These are phyloP conservation scores for Groenewaldozyma salmanticensis DNA, from an alignment of 805 yeast species.

Conservation along the genomic window DNA sequence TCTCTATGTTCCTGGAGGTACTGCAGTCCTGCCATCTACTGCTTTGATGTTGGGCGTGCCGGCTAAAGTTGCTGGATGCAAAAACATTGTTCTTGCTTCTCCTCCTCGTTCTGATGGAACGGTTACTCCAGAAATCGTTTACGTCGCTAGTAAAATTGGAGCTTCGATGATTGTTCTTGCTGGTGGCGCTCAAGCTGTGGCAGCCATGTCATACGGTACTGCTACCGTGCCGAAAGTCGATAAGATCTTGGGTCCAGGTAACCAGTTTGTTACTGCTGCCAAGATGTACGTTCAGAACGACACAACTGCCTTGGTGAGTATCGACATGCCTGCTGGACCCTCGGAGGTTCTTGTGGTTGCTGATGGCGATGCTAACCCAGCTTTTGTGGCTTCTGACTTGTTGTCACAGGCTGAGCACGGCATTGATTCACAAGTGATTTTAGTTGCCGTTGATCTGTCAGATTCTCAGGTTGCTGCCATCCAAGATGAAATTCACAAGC, in stretches of 20 bases:
- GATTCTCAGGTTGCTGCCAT: slow-evolving; percentile 51
- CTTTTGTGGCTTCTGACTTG: slow-evolving; percentile 93
- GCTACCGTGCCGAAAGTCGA: slow-evolving; percentile 87
- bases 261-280: slow-evolving; percentile 98
- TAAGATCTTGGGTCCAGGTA: slow-evolving; percentile 97
- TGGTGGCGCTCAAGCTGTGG: slow-evolving; percentile 99
- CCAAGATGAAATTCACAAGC: slow-evolving; percentile 75
- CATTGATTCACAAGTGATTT: slow-evolving; percentile 91
- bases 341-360: slow-evolving; percentile 94
- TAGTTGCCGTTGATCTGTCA: slow-evolving; percentile 70
- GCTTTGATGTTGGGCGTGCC: slow-evolving; percentile 98
- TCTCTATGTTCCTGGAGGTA: slow-evolving; percentile 96
- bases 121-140: slow-evolving; percentile 93
- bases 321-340: slow-evolving; percentile 99
- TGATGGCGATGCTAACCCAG: slow-evolving; percentile 80
- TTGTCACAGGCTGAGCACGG: slow-evolving; percentile 99
- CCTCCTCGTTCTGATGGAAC: slow-evolving; percentile 94
- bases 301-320: slow-evolving; percentile 86
- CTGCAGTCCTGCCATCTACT: slow-evolving; percentile 96
- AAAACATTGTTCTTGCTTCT: slow-evolving; percentile 83
- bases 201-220: slow-evolving; percentile 98
- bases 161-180: slow-evolving; percentile 86
- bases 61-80: slow-evolving; percentile 95
- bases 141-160: slow-evolving; percentile 93
- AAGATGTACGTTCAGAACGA: slow-evolving; percentile 96